Evolutionary conservation across 202 grass and related monocot species (phyloP).

Genomic region (Eragrostis tef): DNA sequence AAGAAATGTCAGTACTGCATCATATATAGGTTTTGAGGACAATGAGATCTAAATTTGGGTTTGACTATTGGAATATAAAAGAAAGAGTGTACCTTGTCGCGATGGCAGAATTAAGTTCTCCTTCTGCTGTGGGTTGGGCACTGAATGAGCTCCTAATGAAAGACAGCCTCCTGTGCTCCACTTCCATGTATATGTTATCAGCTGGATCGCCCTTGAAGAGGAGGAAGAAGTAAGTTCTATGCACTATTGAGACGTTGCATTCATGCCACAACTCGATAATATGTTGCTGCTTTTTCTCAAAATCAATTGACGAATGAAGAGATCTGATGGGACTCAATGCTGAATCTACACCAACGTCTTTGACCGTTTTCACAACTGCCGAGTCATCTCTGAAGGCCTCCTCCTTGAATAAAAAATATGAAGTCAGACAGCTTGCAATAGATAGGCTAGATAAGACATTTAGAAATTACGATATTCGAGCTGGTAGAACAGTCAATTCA

Average conservation of each 20-base stretch:
- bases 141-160: slow-evolving; percentile 66
- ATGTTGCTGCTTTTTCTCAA: slow-evolving; percentile 65
- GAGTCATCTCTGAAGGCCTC: slow-evolving; percentile 24
- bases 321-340: slow-evolving; percentile 46
- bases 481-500: background rate
- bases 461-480: slow-evolving; percentile 27
- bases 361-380: slow-evolving; percentile 36
- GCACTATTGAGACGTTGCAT: slow-evolving; percentile 76
- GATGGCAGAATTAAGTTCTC: slow-evolving; percentile 29
- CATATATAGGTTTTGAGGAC: slow-evolving; percentile 14
- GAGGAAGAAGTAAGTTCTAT: slow-evolving; percentile 84
- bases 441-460: background rate
- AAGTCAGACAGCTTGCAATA: slow-evolving; percentile 17
- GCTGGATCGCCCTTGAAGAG: slow-evolving; percentile 88
- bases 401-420: slow-evolving; percentile 38
- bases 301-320: slow-evolving; percentile 54
- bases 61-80: background rate
- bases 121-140: slow-evolving; percentile 2
- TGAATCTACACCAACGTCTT: slow-evolving; percentile 56
- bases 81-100: slow-evolving; percentile 49
- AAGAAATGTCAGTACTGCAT: background rate
- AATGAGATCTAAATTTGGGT: background rate
- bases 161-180: slow-evolving; percentile 78
- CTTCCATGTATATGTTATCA: slow-evolving; percentile 88
- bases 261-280: slow-evolving; percentile 84